Base-by-base conservation (phyloP, 2,329 filamentous ascomycete species). In the Alternaria sp. region DNA sequence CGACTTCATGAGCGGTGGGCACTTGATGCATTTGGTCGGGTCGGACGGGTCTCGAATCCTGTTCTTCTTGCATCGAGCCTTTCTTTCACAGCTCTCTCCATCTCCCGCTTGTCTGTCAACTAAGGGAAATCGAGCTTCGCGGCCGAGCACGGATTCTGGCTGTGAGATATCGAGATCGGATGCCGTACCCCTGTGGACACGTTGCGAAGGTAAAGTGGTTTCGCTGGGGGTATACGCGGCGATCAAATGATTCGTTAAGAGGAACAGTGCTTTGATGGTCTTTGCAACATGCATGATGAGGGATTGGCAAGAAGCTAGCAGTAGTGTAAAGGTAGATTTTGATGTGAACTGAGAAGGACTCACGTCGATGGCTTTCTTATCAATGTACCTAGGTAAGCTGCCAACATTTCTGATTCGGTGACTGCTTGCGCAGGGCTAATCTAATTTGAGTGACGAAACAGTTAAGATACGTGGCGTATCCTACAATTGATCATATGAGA, bases 41-140 rank as follows among this genome's bases (percentile, higher is more conserved):
- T 62, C 55, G 26, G 40, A 36, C 19, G 60, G 60, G 43, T 58
- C 49, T 43, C 60, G 36, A 43, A 62, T 62, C 47, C 36, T 58
- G 19, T 62, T 62, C 40, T 62, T 62, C 49, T 62, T 62, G 54
- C 60, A 62, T 54, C 49, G 53, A 23, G 43, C 60, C 43, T 26
- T 58, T 30, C 60, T 54, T 30, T 62, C 60, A 54, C 60, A 62
- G 28, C 45, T 49, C 21, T 43, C 53, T 43, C 46, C 59, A 32
- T 57, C 3, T 36, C 45, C 49, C 45, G 26, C 54, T 49, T 53
- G 36, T 49, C 60, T 54, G 40, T 54, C 3, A 30, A 21, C 25
- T 43, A 62, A 43, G 23, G 32, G 46, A 49, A 53, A 26, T 25
- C 40, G 23, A 49, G 40, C 28, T 23, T 54, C 54, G 21, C 40